Base-by-base conservation (phyloP, 2,329 filamentous ascomycete species). In the Diaporthe vexans region DNA sequence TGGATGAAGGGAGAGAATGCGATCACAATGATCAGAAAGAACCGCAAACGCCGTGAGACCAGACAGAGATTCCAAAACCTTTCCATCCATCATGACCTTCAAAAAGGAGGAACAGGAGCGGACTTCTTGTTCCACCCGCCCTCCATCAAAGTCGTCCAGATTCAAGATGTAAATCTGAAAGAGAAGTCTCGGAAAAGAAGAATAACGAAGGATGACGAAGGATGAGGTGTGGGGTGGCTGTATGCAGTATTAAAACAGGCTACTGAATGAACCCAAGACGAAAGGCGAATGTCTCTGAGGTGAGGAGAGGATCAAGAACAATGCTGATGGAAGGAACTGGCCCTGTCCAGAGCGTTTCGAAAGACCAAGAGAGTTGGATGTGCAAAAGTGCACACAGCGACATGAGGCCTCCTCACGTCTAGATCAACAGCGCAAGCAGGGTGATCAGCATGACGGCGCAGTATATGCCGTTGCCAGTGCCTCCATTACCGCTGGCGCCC, bases 381-480 rank as follows among this genome's bases (percentile, higher is more conserved):
- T n/a, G 24, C 13, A 13, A n/a, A 7, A 15, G n/a, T 37, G 24
- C 57, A 24, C 21, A 17, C 15, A 6, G 4, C 8, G 40, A 56
- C 15, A 24, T 7, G 24, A 43, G 24, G 59, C 40, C 40, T 4
- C 63, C 19, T 56, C 56, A 40, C 3, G 21, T 43, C 79, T 80
- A 86, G 71, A 84, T 75, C 59, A 81, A 73, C 52, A 83, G 80
- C 79, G 82, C 80, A 67, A 83, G 76, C 59, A 78, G n/a, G 17
- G 81, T 81, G 51, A 84, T 74, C 70, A 85, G 77, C 81, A 86
- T 81, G 76, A 85, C 77, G 51, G 80, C 77, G 75, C 81, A 83
- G 54, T 68, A 73, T 24, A 81, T 79, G 35, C 84, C 78, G 72
- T 81, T 81, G 74, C 81, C 79, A 26, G 78, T 78, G 70, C 80